Evolutionary conservation across 257 asterid species (phyloP).

Genomic region (Solanum rostratum): DNA sequence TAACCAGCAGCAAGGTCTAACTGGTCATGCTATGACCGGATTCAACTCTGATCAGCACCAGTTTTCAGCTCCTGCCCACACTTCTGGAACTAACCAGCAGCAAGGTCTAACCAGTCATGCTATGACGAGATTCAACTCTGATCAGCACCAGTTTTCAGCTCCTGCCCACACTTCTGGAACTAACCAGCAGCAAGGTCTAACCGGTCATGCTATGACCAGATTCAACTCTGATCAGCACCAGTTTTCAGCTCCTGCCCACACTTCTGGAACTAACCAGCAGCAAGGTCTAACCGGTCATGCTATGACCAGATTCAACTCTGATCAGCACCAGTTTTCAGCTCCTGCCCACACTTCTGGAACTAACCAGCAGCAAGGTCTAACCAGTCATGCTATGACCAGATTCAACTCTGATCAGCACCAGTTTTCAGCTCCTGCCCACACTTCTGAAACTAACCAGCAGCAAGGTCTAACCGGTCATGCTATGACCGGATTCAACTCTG

Average conservation of each 20-base stretch:
- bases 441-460: too few relatives aligned
- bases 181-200: slow-evolving; percentile 32
- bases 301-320: too few relatives aligned
- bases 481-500: too few relatives aligned
- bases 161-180: slow-evolving; percentile 23
- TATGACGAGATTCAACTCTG: slow-evolving; percentile 23
- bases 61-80: slow-evolving; percentile 7
- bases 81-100: slow-evolving; percentile 40
- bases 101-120: slow-evolving; percentile 20
- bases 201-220: slow-evolving; percentile 23
- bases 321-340: too few relatives aligned
- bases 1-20: slow-evolving; percentile 32
- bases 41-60: slow-evolving; percentile 29
- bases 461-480: too few relatives aligned
- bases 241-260: slow-evolving; percentile 9
- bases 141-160: slow-evolving; percentile 23
- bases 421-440: too few relatives aligned
- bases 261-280: too few relatives aligned
- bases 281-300: too few relatives aligned
- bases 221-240: slow-evolving; percentile 28
- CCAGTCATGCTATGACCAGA: too few relatives aligned
- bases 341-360: too few relatives aligned
- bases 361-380: too few relatives aligned
- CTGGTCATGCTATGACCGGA: slow-evolving; percentile 24
- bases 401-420: too few relatives aligned